A percentile compares a stretch with the other conserved stretches of the same genome.
phyloP scores from a whole-genome alignment of 352 stramenopile species.

The Poterioochromonas sp. region DNA sequence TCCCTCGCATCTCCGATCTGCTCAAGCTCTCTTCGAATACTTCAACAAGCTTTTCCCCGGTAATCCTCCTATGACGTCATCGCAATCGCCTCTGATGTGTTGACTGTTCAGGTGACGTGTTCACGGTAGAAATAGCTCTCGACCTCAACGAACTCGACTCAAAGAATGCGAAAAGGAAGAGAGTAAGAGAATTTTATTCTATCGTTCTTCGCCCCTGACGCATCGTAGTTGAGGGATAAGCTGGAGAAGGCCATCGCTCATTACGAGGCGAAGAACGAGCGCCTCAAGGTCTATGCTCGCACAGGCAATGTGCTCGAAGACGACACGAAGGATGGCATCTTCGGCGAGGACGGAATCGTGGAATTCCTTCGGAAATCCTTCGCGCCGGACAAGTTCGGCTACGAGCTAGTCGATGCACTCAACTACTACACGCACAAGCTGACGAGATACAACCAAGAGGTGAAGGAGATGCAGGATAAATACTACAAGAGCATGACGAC shows the following conservation, averaged over 20 bases:
- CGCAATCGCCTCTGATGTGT: neutral
- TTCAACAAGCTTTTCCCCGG: constrained; percentile 24
- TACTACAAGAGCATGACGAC: neutral
- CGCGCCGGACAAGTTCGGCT: neutral
- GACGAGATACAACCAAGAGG: neutral
- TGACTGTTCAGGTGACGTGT: neutral
- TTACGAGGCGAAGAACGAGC: neutral
- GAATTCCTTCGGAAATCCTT: neutral
- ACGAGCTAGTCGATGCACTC: neutral
- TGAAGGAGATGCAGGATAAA: neutral
- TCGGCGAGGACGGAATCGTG: neutral
- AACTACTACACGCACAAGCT: neutral
- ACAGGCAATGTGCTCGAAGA: neutral
- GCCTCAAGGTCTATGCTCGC: neutral
- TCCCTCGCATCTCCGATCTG: neutral
- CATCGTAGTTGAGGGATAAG: neutral
- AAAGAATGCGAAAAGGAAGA: neutral
- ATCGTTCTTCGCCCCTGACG: neutral
- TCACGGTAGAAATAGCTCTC: constrained; percentile 3
- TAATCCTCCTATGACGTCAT: neutral
- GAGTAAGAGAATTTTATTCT: neutral
- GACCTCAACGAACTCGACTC: constrained; percentile 4
- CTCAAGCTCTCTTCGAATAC: neutral
- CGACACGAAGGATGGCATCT: neutral
- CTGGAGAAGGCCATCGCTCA: constrained; percentile 10